Evolutionary conservation across 768 basidiomycete species (phyloP).

Genomic region (Coprinellus aureogranulatus): DNA sequence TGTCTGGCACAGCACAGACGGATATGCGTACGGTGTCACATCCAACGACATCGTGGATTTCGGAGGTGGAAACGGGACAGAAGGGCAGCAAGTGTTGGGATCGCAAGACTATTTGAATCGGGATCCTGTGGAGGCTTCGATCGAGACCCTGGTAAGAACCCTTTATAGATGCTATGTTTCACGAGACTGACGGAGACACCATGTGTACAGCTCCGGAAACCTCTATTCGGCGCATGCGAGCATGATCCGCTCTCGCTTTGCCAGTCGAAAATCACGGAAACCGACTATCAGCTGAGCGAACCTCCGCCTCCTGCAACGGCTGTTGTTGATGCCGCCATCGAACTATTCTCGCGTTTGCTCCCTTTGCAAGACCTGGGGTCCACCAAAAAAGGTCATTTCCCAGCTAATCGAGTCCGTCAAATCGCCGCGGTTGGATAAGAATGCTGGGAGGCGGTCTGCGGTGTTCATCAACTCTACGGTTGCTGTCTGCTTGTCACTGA

Average conservation of each 20-base stretch:
- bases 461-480: slow-evolving; percentile 77
- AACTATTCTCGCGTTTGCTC: slow-evolving; percentile 77
- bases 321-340: slow-evolving; percentile 86
- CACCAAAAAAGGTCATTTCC: slow-evolving; percentile 50
- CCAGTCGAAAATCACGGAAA: slow-evolving; percentile 42
- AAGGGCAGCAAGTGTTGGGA: slow-evolving; percentile 29
- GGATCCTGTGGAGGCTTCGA: slow-evolving; percentile 76
- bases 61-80: slow-evolving; percentile 31
- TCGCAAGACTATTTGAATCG: slow-evolving; percentile 60
- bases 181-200: neutral
- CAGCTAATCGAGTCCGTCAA: slow-evolving; percentile 63
- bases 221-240: slow-evolving; percentile 80
- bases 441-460: slow-evolving; percentile 82
- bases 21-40: slow-evolving; percentile 90
- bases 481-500: slow-evolving; percentile 69
- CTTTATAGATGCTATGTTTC: slow-evolving; percentile 10
- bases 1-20: slow-evolving; percentile 85
- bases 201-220: slow-evolving; percentile 57
- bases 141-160: slow-evolving; percentile 69
- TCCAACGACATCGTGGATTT: slow-evolving; percentile 56
- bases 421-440: slow-evolving; percentile 82
- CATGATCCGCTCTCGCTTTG: slow-evolving; percentile 80
- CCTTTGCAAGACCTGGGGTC: slow-evolving; percentile 70
- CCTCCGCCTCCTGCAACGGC: slow-evolving; percentile 76
- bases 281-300: slow-evolving; percentile 49